These are phyloP conservation scores for Ascochyta koolunga DNA, from an alignment of 2,329 filamentous ascomycete species.

Conservation along the genomic window DNA sequence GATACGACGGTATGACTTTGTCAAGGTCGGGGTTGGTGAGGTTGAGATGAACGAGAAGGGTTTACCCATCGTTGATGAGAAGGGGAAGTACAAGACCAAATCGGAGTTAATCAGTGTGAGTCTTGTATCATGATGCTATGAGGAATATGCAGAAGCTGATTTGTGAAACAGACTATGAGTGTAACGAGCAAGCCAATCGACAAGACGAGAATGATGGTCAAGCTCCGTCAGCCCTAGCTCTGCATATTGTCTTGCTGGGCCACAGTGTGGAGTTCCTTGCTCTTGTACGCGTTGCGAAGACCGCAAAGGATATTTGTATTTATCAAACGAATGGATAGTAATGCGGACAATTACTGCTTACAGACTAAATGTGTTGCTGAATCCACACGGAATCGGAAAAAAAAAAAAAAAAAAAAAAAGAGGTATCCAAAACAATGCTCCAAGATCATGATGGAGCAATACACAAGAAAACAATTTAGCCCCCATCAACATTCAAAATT, in stretches of 20 bases:
- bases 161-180: constrained; percentile 29
- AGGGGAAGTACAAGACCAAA: constrained; percentile 38
- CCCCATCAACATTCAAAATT: not conserved
- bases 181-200: constrained; percentile 44
- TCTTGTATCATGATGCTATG: not conserved
- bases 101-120: constrained; percentile 44
- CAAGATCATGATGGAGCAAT: constrained; percentile 9
- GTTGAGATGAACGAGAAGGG: constrained; percentile 33
- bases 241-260: too few species aligned
- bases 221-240: not conserved
- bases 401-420: not conserved
- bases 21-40: constrained; percentile 44
- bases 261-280: too few species aligned
- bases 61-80: constrained; percentile 30
- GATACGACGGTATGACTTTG: constrained; percentile 41
- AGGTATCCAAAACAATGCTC: constrained; percentile 17
- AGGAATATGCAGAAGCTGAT: constrained; percentile 9
- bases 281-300: too few species aligned
- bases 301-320: not conserved
- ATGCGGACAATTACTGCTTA: constrained; percentile 7
- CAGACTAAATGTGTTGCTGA: not conserved
- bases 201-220: constrained; percentile 38
- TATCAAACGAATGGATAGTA: constrained; percentile 10
- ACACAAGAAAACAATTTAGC: constrained; percentile 10
- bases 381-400: not conserved